A percentile compares a stretch with the other conserved stretches of the same genome.
These are phyloP conservation scores for Brassica juncea DNA, from an alignment of 345 rosid genomes.

Conservation along the genomic window DNA sequence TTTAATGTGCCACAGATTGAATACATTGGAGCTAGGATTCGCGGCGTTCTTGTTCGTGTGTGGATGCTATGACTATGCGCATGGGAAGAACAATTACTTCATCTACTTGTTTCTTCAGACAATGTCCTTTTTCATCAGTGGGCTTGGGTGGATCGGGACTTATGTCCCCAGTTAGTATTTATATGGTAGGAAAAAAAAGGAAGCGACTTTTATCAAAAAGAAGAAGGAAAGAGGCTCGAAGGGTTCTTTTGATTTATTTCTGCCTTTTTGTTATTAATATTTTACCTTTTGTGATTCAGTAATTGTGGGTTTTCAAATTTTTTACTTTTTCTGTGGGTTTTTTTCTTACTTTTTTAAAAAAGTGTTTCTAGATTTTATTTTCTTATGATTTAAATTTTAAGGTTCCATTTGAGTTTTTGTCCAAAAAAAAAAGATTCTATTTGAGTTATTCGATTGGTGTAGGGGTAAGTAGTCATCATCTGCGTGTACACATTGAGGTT, in stretches of 20 bases:
- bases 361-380: neutral
- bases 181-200: constrained; percentile 21
- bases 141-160: constrained; percentile 93
- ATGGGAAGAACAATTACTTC: constrained; percentile 92
- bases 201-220: constrained; percentile 22
- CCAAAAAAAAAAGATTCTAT: neutral
- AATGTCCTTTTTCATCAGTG: constrained; percentile 79
- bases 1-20: constrained; percentile 49
- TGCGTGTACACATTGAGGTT: neutral
- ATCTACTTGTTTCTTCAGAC: constrained; percentile 93
- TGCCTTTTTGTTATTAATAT: constrained; percentile 5
- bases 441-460: neutral
- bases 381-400: neutral
- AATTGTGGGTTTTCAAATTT: constrained; percentile 1
- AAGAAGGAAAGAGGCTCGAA: constrained; percentile 28
- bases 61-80: constrained; percentile 84
- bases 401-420: neutral
- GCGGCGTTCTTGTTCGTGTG: constrained; percentile 82
- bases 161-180: constrained; percentile 47
- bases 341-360: neutral
- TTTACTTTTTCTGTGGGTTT: neutral
- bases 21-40: constrained; percentile 86
- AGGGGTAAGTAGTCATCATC: neutral
- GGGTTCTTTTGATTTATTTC: constrained; percentile 24
- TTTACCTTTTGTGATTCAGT: constrained; percentile 30